A percentile compares a stretch with the other conserved stretches of the same genome.
Conservation (phyloP, 2,329 filamentous ascomycete genomes). For the Neonectria neomacrospora region DNA sequence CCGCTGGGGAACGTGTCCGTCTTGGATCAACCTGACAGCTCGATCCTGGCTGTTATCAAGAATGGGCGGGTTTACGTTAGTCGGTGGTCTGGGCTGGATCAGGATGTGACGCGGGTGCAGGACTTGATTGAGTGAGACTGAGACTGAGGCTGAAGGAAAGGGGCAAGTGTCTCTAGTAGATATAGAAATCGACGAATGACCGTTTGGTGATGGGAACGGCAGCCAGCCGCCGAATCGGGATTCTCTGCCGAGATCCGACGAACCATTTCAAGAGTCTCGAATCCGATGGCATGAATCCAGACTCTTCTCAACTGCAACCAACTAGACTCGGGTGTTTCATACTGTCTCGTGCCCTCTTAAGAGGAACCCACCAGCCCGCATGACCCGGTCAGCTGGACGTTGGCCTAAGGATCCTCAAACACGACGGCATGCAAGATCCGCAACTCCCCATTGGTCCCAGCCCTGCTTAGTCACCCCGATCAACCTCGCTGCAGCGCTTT, state of each 20-base stretch:
- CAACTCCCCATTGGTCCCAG: constrained; percentile 33
- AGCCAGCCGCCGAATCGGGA: neutral
- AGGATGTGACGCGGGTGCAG: constrained; percentile 22
- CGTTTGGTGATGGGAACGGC: neutral
- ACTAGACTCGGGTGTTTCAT: too few relatives aligned
- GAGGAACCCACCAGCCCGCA: neutral
- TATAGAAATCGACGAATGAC: neutral
- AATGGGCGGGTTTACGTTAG: constrained; percentile 52
- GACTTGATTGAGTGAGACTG: neutral
- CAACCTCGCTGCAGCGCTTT: constrained; percentile 16
- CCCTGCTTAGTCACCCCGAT: constrained; percentile 39
- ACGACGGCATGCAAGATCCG: constrained; percentile 13
- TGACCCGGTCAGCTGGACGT: constrained; percentile 13
- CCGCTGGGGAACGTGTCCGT: constrained; percentile 64
- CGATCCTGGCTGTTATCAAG: constrained; percentile 63
- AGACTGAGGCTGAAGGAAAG: too few relatives aligned
- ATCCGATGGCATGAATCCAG: neutral
- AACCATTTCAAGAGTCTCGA: neutral
- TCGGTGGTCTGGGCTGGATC: constrained; percentile 31
- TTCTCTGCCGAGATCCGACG: neutral
- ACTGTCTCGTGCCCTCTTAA: neutral
- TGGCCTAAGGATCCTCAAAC: constrained; percentile 21
- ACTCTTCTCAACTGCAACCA: neutral
- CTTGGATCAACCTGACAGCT: constrained; percentile 58
- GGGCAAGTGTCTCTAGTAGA: too few relatives aligned